Base-by-base conservation (phyloP, 148 eudicot species). In the Euryodendron excelsum region DNA sequence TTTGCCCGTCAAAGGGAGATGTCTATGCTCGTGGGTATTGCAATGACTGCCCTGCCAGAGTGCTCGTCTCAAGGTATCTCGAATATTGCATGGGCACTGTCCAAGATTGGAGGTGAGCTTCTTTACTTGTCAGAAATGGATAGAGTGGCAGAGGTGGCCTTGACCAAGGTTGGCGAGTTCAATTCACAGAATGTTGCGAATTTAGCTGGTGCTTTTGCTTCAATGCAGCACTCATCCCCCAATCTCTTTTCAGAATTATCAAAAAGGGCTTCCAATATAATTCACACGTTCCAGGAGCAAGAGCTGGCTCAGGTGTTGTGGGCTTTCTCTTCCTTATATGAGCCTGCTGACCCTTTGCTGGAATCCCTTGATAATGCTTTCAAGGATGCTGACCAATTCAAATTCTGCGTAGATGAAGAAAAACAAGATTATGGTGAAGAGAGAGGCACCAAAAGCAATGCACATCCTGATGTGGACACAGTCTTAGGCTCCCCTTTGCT, bases 121-220 rank as follows among this genome's bases (percentile, higher is more conserved):
- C 88, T 96, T 27, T 96, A 96, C 79, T 28, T 91, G 80, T 87
- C 99, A 0, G 99, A 96, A 85, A 93, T 96, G 98, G 99, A 96
- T 79, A 90, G 98, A 74, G 84, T 96, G 39, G 91, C 94, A 15
- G 98, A 96, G 86, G 90, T 96, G 77, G 94, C 94, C 3, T 67
- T 89, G 87, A 83, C 86, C 28, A 96, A 90, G 83, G 90, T 87
- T 48, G 84, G 55, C 6, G 97, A 91, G 67, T 89, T 96, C 82
- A 96, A 96, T 85, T 87, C 99, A 44, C 99, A 96, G 69, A 93
- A 96, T 82, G 93, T 93, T 72, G 99, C 99, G 60, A 96, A 96
- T 81, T 72, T 96, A 41, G 98, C 99, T 5, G 99, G 99, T 33
- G 97, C 99, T 67, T 96, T 91, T 86, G 98, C 99, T 74, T 89